Evolutionary conservation across 495 filamentous ascomycete species (phyloP), one percentile per base, ranked within the genome.

Genomic region (Eremomyces bilateralis): DNA sequence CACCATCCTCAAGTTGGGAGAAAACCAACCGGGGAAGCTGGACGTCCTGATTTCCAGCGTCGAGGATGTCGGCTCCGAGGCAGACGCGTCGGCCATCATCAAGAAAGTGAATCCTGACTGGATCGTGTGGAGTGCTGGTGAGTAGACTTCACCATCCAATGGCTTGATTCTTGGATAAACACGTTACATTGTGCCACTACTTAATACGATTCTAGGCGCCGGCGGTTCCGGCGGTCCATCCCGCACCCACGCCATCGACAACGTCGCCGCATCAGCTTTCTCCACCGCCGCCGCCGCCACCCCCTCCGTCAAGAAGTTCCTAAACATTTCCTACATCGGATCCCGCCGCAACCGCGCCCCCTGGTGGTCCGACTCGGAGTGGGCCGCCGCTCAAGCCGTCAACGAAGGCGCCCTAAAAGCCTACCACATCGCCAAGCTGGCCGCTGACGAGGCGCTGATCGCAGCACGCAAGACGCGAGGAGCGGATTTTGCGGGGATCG

Each of bases 61-160:
- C 2, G 76, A 83, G 17, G 72, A 76, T 17, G 58, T 81, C 12
- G 72, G 70, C 42, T 69, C 54, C 22, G 60, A 69, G 3, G 54
- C 46, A 3, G 66, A 79, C 43, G 78, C 75, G 1, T 56, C 67
- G 44, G 53, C 52, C 36, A 59, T 81, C 42, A 45, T 81, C 19
- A 65, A 74, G 12, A 49, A 63, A 21, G 63, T 65, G 1, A 60
- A 60, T 27, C 65, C 71, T 0, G 68, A 79, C 40, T 82, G 74
- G 50, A 71, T 90, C 6, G 65, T 85, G 31, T 91, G 72, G 72
- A 70, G 71, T 46, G 81, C 81, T 22, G 78, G 74, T 73, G 52
- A 28, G 57, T 41, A 17, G 25, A 19, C 8, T 38, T 6, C 30
- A 16, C 29, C 29, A 39, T 4, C 21, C 28, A 21, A 15, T 29